These are phyloP conservation scores for Aegilops umbellulata DNA, from an alignment of 176 grass and related monocot species.

Conservation along the genomic window DNA sequence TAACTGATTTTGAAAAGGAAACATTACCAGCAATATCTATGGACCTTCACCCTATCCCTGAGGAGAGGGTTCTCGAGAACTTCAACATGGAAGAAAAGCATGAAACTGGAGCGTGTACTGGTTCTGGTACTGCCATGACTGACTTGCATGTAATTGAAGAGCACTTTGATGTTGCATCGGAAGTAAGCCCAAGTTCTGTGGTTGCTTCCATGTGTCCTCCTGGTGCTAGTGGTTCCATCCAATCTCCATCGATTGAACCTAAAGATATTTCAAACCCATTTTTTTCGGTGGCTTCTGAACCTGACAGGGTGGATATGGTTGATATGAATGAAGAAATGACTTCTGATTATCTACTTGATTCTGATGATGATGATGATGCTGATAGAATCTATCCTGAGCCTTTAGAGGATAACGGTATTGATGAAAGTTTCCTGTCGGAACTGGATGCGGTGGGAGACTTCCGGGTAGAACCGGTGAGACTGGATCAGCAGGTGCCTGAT, in stretches of 20 bases:
- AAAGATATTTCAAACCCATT: conserved; percentile 35
- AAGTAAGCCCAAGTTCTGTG: conserved; percentile 14
- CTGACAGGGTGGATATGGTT: conserved; percentile 11
- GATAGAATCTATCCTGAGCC: conserved; percentile 70
- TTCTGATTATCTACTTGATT: conserved; percentile 50
- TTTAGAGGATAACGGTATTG: conserved; percentile 51
- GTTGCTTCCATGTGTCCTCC: conserved; percentile 13
- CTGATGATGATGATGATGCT: conserved; percentile 75
- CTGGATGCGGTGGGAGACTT: conserved; percentile 76
- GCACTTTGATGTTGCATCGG: conserved; percentile 39
- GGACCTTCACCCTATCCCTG: conserved; percentile 71
- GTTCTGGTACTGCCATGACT: conserved; percentile 31
- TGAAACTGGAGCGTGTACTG: conserved; percentile 27
- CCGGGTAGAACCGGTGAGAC: conserved; percentile 40
- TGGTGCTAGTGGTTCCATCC: conserved; percentile 26
- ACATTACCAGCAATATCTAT: conserved; percentile 37
- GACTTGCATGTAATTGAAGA: conserved; percentile 51
- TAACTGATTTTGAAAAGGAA: conserved; percentile 34
- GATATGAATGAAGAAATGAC: conserved; percentile 33
- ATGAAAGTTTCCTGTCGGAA: conserved; percentile 71
- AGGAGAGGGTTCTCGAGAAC: conserved; percentile 58
- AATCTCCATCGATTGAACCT: conserved; percentile 23
- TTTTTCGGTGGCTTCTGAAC: conserved; percentile 25
- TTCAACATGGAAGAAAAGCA: conserved; percentile 36
- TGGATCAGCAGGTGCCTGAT: conserved; percentile 31